Evolutionary conservation across 192 early-diverging fungal genomes (phyloP), one percentile per base, ranked within the genome.

Genomic region (Dissophora globulifera): DNA sequence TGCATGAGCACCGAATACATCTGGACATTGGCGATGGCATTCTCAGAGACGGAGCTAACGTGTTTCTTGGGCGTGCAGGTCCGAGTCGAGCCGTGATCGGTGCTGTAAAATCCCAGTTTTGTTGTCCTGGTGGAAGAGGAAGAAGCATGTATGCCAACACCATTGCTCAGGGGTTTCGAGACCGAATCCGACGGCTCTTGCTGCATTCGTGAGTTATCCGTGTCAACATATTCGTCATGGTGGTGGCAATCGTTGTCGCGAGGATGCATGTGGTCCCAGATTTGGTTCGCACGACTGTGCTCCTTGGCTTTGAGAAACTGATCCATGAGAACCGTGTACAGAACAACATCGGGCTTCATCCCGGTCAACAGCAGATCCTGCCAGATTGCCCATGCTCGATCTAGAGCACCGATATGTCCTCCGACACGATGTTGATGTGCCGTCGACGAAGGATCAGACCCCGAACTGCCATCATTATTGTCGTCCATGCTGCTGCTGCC

Each of bases 301-400:
- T 76, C 58, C 58, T 61, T 66, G 35, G 72, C 52, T 7, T 57
- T 61, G 29, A 76, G 64, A 8, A 76, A 20, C 20, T 25, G 31
- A 23, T 67, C 58, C 33, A 76, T 56, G 26, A 76, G 23, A 16
- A 42, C 42, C 2, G 72, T 76, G 23, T 60, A 76, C 11, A 76
- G 22, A 9, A 76, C 72, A 17, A 76, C 64, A 22, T 76, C 72
- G 11, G 72, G 63, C 30, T 67, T 67, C 72, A 76, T 76, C 1
- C 72, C 72, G 27, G 72, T 76, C 45, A 56, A 31, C 8, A 66
- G 10, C 25, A 76, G 67, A 32, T 76, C 72, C 16, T 76, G 50
- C 72, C 72, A 76, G 41, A 67, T 67, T 1, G 63, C 51, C 72
- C 72, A 76, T 13, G 47, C 58, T 4, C 40, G 16, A 22, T 62